phyloP scores from a whole-genome alignment of 805 yeast species.

The Suhomyces pyralidae region DNA sequence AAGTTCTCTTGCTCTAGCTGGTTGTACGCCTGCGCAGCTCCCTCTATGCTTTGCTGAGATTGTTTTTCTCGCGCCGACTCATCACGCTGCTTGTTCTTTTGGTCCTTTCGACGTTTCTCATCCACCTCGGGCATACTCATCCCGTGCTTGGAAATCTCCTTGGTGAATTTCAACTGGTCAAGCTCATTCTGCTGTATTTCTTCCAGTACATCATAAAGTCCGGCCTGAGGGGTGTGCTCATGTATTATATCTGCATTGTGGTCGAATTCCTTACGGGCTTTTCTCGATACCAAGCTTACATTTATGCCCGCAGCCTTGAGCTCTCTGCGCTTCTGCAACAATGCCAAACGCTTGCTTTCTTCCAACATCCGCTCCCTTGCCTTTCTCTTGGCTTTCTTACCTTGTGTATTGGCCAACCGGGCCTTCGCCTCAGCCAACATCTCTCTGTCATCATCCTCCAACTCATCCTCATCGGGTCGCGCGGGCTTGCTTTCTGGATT shows the following conservation, averaged over 20 bases:
- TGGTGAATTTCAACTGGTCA: conserved; percentile 42
- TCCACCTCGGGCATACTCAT: conserved; percentile 36
- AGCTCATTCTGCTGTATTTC: conserved; percentile 47
- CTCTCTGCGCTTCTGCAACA: conserved; percentile 76
- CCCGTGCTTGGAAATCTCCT: conserved; percentile 44
- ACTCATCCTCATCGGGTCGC: conserved; percentile 70
- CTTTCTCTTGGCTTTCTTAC: conserved; percentile 90
- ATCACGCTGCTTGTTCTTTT: conserved; percentile 14
- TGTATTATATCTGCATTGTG: conserved; percentile 81
- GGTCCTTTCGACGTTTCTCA: conserved; percentile 27
- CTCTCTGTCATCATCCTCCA: conserved; percentile 86
- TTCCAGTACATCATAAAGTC: conserved; percentile 63
- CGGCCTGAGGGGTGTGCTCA: conserved; percentile 65
- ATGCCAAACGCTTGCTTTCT: conserved; percentile 72
- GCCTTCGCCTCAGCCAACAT: conserved; percentile 95
- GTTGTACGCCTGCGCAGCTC: conserved; percentile 21
- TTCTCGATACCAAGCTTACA: conserved; percentile 48
- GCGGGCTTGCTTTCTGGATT: conserved; percentile 79
- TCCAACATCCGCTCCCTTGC: conserved; percentile 79
- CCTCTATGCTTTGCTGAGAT: conserved; percentile 20
- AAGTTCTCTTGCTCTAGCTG: conserved; percentile 18
- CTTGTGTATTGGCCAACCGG: conserved; percentile 86
- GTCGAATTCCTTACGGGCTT: conserved; percentile 63
- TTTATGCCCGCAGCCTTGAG: conserved; percentile 76
- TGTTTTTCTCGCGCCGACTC: conserved; percentile 15